Evolutionary conservation across 2,329 filamentous ascomycete species (phyloP).

Genomic region (Penicillium palitans): DNA sequence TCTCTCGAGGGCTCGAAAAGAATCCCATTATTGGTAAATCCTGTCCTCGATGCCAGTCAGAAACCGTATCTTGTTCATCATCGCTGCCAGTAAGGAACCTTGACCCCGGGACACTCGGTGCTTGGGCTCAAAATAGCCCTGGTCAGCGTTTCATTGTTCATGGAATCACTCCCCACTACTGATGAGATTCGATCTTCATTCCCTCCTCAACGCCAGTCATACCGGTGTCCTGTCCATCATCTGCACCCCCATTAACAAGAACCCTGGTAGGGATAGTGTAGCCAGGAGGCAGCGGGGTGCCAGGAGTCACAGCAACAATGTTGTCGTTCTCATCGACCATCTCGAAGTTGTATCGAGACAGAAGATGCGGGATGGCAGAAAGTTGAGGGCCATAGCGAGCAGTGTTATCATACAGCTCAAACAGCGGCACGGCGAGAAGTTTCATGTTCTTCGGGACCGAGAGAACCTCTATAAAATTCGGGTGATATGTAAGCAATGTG

Average conservation of each 20-base stretch:
- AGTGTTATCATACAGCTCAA: slow-evolving; percentile 98
- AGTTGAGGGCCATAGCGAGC: slow-evolving; percentile 92
- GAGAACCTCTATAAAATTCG: slow-evolving; percentile 69
- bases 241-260: slow-evolving; percentile 52
- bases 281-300: slow-evolving; percentile 60
- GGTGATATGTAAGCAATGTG: neutral
- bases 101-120: neutral
- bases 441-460: slow-evolving; percentile 99
- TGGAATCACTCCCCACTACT: slow-evolving; percentile 14
- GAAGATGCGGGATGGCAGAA: slow-evolving; percentile 89
- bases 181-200: slow-evolving; percentile 27
- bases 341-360: slow-evolving; percentile 96
- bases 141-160: neutral
- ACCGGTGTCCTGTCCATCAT: slow-evolving; percentile 31
- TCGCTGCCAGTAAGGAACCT: neutral
- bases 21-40: neutral
- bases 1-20: neutral
- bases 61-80: neutral
- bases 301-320: slow-evolving; percentile 80
- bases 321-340: slow-evolving; percentile 93
- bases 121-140: neutral
- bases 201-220: slow-evolving; percentile 37
- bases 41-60: neutral
- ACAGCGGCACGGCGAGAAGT: slow-evolving; percentile 90
- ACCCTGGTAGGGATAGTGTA: slow-evolving; percentile 66